phyloP scores from a whole-genome alignment of 192 early-diverging fungal species.

The Podila horticola region DNA sequence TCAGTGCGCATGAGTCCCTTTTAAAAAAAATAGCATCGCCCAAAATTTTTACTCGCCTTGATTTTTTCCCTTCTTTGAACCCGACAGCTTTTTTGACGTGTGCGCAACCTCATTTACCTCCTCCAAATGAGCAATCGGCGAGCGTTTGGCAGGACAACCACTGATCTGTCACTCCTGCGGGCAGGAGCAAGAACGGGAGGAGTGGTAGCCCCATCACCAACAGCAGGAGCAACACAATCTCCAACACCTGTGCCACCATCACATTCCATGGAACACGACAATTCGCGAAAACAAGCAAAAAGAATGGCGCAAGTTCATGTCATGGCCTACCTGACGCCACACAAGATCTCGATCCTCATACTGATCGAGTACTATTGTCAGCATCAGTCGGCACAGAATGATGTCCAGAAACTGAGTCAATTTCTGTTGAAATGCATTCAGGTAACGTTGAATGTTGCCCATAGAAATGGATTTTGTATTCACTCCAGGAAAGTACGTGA shows the following conservation, averaged over 20 bases:
- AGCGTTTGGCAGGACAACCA: slow-evolving; percentile 27
- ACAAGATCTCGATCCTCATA: slow-evolving; percentile 39
- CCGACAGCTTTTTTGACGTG: too few species aligned
- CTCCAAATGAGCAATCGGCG: slow-evolving; percentile 19
- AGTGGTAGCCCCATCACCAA: background rate
- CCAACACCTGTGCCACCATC: background rate
- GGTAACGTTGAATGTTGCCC: background rate
- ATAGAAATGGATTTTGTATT: background rate
- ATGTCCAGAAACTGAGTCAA: slow-evolving; percentile 5
- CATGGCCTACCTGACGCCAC: slow-evolving; percentile 34
- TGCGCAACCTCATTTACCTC: background rate
- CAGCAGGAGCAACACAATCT: background rate
- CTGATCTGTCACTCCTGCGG: slow-evolving; percentile 27
- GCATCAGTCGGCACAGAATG: slow-evolving; percentile 7
- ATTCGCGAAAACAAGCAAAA: too few species aligned
- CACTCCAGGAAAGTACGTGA: background rate
- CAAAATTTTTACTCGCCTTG: background rate
- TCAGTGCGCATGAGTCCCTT: too few species aligned
- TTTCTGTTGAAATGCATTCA: slow-evolving; percentile 39
- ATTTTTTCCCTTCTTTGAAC: background rate
- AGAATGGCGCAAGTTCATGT: slow-evolving; percentile 15
- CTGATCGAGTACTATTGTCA: slow-evolving; percentile 34
- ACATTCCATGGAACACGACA: too few species aligned
- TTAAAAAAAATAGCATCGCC: too few species aligned
- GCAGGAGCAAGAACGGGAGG: background rate